A percentile compares a stretch with the other conserved stretches of the same genome.
Conservation (phyloP, 495 filamentous ascomycete species). For the Stereocaulon alpinum region DNA sequence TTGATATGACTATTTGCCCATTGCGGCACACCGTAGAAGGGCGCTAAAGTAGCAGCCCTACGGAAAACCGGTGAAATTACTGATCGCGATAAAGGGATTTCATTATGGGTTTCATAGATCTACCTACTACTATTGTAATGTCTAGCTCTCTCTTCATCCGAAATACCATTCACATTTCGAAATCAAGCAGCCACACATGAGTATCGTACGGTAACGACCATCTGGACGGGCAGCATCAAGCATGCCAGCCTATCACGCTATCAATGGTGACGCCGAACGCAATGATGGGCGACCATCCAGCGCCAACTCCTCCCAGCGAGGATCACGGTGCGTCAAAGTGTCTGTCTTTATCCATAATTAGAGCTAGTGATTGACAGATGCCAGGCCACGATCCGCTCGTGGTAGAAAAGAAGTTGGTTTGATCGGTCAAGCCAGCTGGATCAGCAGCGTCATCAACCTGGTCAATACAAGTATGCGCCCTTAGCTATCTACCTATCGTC, state of each 20-base stretch:
- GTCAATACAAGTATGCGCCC: conserved; percentile 70
- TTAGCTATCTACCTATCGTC: too few relatives aligned
- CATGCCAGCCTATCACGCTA: conserved; percentile 28
- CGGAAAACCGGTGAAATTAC: background rate
- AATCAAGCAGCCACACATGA: background rate
- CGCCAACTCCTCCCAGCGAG: conserved; percentile 26
- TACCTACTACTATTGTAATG: background rate
- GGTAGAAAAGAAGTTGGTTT: conserved; percentile 41
- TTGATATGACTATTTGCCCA: too few relatives aligned
- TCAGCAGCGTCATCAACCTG: conserved; percentile 87
- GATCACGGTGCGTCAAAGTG: conserved; percentile 22
- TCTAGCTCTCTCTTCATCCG: background rate
- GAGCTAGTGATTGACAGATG: conserved; percentile 8
- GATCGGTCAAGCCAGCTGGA: conserved; percentile 71
- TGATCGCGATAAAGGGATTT: conserved; percentile 1
- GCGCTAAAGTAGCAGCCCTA: background rate
- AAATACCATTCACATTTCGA: background rate
- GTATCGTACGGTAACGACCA: background rate
- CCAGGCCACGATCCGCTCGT: conserved; percentile 35
- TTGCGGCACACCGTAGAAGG: too few relatives aligned
- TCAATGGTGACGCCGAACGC: conserved; percentile 26
- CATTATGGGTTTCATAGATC: background rate
- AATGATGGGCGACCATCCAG: conserved; percentile 29
- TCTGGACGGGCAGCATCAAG: background rate
- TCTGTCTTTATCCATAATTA: background rate